Evolutionary conservation across 208 protist species (phyloP).

Genomic region (Phytomonas francai): DNA sequence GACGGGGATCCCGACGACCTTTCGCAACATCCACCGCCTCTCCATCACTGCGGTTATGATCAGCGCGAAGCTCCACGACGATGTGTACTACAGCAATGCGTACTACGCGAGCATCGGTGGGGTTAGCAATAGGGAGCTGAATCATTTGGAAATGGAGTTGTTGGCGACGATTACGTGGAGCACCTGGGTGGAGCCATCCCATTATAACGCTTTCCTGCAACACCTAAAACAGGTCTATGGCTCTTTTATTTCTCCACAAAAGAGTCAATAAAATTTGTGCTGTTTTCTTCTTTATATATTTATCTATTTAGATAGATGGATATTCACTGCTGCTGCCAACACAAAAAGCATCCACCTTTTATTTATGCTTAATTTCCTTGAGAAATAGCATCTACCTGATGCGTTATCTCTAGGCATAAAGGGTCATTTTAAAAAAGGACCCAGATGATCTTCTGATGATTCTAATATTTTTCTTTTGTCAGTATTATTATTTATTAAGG

Average conservation of each 20-base stretch:
- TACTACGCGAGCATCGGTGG: slow-evolving; percentile 91
- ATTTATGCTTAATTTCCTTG: neutral
- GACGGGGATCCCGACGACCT: slow-evolving; percentile 40
- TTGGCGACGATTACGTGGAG: slow-evolving; percentile 75
- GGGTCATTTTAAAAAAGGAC: slow-evolving; percentile 1
- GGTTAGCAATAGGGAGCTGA: slow-evolving; percentile 69
- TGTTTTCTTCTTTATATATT: slow-evolving; percentile 3
- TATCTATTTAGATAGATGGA: neutral
- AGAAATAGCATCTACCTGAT: neutral
- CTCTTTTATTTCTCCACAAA: no score
- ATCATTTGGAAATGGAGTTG: slow-evolving; percentile 81
- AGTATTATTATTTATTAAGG: neutral
- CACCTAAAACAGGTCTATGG: slow-evolving; percentile 33
- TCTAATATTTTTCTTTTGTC: neutral
- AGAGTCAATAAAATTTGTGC: no score
- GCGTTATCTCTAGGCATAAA: no score
- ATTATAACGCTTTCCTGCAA: slow-evolving; percentile 42
- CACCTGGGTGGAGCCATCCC: slow-evolving; percentile 62
- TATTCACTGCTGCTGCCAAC: neutral
- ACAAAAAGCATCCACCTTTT: neutral
- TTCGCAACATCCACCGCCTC: slow-evolving; percentile 80
- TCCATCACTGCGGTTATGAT: slow-evolving; percentile 80
- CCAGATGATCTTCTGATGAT: neutral
- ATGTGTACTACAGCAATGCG: slow-evolving; percentile 85
- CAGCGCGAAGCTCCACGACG: slow-evolving; percentile 87